Evolutionary conservation across 176 grass and related monocot genomes (phyloP), one percentile per base, ranked within the genome.

Genomic region (Avena sativa): DNA sequence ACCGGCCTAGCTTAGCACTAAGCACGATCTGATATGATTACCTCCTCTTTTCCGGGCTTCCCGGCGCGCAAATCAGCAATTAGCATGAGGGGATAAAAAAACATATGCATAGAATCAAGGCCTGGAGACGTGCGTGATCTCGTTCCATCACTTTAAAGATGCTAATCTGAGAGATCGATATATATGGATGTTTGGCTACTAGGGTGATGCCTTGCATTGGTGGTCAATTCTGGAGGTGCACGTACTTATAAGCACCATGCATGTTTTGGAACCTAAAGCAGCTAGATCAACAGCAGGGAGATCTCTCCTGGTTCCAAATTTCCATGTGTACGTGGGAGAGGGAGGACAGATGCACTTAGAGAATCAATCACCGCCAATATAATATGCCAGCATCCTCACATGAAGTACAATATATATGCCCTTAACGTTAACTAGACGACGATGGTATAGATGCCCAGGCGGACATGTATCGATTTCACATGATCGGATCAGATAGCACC

Each of bases 201-300:
- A 21, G 51, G 56, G 69, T 50, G 66, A 25, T 86, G 32, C 47
- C 44, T 76, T 75, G 59, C 10, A 40, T 40, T 40, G 38, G 38
- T 58, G 14, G 23, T 79, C 44, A 79, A 79, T 55, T 4, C 36
- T 63, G 26, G 82, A 48, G 57, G 57, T 57, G 87, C 87, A 84
- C 71, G 34, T 32, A 65, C 12, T 10, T 25, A 32, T 25, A 32
- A 26, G 60, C 75, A 32, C 30, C 30, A 40, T 44, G 77, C 76
- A 19, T 69, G 13, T 32, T 79, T 59, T 43, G n/a, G 14, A 80
- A 80, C 68, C 53, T 23, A 52, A 36, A 64, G 40, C 40, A 64
- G 40, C 40, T 43, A 43, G 15, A 69, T 17, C 64, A 68, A 53
- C 62, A 5, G 4, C 62, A 5, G 4, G 55, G 23, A 25, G 80